Conservation (phyloP, 805 yeast species). For the Debaryomyces prosopidis region DNA sequence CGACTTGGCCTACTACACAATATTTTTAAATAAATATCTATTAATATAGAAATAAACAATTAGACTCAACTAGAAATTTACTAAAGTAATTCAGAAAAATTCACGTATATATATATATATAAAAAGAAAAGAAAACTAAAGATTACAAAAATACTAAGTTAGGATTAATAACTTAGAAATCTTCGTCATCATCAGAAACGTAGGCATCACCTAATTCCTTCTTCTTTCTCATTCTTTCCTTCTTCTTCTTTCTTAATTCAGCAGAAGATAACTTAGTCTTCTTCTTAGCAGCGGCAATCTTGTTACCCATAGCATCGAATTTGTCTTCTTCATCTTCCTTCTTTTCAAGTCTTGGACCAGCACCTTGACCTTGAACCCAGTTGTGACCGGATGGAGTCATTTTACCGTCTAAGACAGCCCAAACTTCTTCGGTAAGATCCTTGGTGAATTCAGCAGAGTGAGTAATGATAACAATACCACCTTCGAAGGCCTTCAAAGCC, state of each 20-base stretch:
- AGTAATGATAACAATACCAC: constrained; percentile 99
- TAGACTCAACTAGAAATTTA: constrained; percentile 1
- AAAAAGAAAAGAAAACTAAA: constrained; percentile 10
- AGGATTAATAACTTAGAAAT: constrained; percentile 36
- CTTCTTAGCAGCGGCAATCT: constrained; percentile 95
- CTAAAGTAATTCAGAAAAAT: background rate
- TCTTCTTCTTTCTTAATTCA: constrained; percentile 99
- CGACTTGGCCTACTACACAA: background rate
- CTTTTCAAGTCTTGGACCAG: constrained; percentile 99
- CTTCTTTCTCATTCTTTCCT: constrained; percentile 99
- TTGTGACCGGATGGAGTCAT: constrained; percentile 99
- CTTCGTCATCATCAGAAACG: constrained; percentile 84
- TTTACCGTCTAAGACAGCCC: constrained; percentile 98
- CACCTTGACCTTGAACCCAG: constrained; percentile 99
- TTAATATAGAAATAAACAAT: constrained; percentile 10
- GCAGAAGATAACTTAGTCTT: constrained; percentile 97
- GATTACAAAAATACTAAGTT: constrained; percentile 2
- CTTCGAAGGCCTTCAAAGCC: constrained; percentile 98
- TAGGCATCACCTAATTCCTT: constrained; percentile 99
- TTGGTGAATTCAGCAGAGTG: constrained; percentile 99
- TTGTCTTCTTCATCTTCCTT: constrained; percentile 96
- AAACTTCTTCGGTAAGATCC: constrained; percentile 98
- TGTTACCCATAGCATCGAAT: constrained; percentile 99
- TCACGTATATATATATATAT: constrained; percentile 8
- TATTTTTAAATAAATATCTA: constrained; percentile 17